A percentile compares a stretch with the other conserved stretches of the same genome.
Conservation (phyloP, 2,329 filamentous ascomycete species). For the Colletotrichum sansevieriae region DNA sequence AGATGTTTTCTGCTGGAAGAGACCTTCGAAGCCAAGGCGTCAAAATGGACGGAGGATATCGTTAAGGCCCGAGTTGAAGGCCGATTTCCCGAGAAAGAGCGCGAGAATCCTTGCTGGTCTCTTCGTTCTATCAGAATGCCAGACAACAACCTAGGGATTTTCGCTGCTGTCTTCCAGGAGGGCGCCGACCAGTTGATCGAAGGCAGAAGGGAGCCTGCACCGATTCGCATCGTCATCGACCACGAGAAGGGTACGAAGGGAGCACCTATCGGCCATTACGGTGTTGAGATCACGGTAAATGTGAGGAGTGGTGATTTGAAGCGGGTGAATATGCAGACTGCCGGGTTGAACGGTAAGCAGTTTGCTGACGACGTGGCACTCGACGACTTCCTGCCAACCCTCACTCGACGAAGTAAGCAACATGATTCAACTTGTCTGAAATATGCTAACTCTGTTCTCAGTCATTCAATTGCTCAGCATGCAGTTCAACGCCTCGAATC, state of each 20-base stretch:
- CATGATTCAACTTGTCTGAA: background rate
- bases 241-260: conserved; percentile 75
- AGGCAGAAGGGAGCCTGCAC: conserved; percentile 75
- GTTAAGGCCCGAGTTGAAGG: conserved; percentile 88
- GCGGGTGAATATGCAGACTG: conserved; percentile 63
- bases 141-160: conserved; percentile 70
- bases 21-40: conserved; percentile 81
- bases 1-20: conserved; percentile 81
- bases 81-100: conserved; percentile 84
- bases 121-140: conserved; percentile 76
- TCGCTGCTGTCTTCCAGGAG: conserved; percentile 80
- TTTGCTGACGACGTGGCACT: conserved; percentile 80
- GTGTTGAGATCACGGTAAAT: conserved; percentile 79
- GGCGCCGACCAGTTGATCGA: conserved; percentile 71
- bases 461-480: conserved; percentile 79
- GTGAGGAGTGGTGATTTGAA: conserved; percentile 67
- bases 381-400: conserved; percentile 79
- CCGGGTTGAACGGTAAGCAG: conserved; percentile 77
- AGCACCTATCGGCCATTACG: conserved; percentile 74
- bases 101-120: conserved; percentile 85
- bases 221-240: conserved; percentile 80
- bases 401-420: conserved; percentile 78
- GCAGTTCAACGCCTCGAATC: conserved; percentile 77
- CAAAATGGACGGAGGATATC: conserved; percentile 85
- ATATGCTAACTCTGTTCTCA: conserved; percentile 57